Evolutionary conservation across 352 stramenopile species (phyloP).

Genomic region (Phytophthora hybrid): DNA sequence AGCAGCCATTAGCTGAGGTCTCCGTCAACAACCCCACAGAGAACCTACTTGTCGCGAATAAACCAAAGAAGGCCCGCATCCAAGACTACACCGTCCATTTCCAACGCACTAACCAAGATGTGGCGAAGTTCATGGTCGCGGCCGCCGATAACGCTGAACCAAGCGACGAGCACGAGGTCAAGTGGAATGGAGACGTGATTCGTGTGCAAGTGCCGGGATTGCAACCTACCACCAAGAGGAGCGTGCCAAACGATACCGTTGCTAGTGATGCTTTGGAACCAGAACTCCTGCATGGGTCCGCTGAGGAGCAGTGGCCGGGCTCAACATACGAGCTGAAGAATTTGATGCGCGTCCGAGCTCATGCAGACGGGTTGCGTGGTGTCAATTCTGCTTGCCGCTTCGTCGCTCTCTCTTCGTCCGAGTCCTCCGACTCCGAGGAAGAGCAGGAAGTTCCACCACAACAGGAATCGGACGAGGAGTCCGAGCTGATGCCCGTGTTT

Average conservation of each 20-base stretch:
- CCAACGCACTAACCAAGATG: slow-evolving; percentile 22
- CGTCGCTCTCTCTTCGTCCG: slow-evolving; percentile 48
- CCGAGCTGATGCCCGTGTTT: slow-evolving; percentile 44
- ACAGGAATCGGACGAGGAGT: slow-evolving; percentile 37
- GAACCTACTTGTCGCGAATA: slow-evolving; percentile 4
- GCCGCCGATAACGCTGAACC: slow-evolving; percentile 9
- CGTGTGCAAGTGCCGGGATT: slow-evolving; percentile 37
- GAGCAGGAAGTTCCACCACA: slow-evolving; percentile 31
- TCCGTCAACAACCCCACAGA: not conserved
- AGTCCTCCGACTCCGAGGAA: slow-evolving; percentile 38
- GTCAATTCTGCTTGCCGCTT: slow-evolving; percentile 63
- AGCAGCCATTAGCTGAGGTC: slow-evolving; percentile 10
- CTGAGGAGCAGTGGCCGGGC: slow-evolving; percentile 27
- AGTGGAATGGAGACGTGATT: slow-evolving; percentile 54
- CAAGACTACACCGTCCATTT: slow-evolving; percentile 49
- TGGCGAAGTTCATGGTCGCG: slow-evolving; percentile 12
- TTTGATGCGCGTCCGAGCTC: slow-evolving; percentile 53
- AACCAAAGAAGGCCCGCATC: slow-evolving; percentile 42
- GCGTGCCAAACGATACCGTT: not conserved
- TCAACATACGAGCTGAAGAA: slow-evolving; percentile 56
- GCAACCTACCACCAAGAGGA: not conserved
- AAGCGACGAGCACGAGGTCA: slow-evolving; percentile 37
- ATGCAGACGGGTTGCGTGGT: slow-evolving; percentile 58
- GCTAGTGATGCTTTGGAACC: not conserved
- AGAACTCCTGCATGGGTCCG: slow-evolving; percentile 3